Evolutionary conservation across 2,329 filamentous ascomycete species (phyloP).

Genomic region (Fusarium beomiforme): DNA sequence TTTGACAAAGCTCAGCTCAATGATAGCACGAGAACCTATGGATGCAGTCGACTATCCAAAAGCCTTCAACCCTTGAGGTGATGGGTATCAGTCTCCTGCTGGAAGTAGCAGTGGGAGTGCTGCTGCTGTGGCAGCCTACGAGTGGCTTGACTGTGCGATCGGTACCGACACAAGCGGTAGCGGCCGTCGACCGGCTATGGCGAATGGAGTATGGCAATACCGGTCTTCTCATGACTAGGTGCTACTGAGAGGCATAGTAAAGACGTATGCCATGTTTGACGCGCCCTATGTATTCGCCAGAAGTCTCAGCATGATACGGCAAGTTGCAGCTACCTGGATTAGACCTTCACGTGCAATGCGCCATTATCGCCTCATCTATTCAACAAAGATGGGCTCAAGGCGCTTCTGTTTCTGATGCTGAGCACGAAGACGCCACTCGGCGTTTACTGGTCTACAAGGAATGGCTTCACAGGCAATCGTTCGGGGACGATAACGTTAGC

Average conservation of each 20-base stretch:
- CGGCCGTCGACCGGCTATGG: constrained; percentile 56
- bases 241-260: accelerated
- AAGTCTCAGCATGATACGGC: background rate
- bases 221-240: background rate
- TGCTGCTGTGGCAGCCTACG: constrained; percentile 52
- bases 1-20: background rate
- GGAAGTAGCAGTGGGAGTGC: constrained; percentile 56
- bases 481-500: background rate
- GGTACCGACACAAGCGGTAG: constrained; percentile 31
- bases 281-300: background rate
- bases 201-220: constrained; percentile 49
- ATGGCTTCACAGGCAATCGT: background rate
- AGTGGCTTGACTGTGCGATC: constrained; percentile 52
- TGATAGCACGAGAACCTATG: background rate
- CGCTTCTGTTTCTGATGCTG: background rate
- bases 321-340: background rate
- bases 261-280: background rate
- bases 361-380: background rate
- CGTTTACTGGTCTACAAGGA: background rate
- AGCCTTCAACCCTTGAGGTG: constrained; percentile 57
- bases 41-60: constrained; percentile 48
- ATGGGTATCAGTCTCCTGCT: constrained; percentile 58
- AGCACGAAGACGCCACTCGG: background rate
- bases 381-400: background rate
- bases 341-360: accelerated